A percentile compares a stretch with the other conserved stretches of the same genome.
Evolutionary conservation across 345 rosid genomes (phyloP).

Genomic region (Eucalyptus camaldulensis): DNA sequence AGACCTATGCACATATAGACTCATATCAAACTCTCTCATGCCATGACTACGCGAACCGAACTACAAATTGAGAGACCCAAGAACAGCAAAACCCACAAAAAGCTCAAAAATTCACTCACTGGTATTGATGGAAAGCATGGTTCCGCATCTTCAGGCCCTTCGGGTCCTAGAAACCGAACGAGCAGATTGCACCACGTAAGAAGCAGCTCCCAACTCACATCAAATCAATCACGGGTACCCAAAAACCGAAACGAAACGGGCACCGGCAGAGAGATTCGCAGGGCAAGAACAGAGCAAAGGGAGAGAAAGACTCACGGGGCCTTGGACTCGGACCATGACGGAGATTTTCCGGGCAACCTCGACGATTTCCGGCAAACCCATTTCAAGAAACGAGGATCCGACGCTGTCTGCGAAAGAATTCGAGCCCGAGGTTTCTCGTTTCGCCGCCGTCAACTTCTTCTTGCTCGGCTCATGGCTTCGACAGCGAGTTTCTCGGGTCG

Average conservation of each 20-base stretch:
- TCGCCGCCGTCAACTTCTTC: background rate
- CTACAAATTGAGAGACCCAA: background rate
- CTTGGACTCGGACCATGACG: constrained; percentile 71
- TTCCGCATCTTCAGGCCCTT: constrained; percentile 87
- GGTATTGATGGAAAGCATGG: constrained; percentile 82
- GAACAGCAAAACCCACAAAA: background rate
- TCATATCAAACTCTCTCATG: background rate
- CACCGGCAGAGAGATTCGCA: background rate
- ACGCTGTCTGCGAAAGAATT: background rate
- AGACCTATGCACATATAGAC: constrained; percentile 28
- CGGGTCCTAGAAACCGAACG: constrained; percentile 47
- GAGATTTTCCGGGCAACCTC: constrained; percentile 41
- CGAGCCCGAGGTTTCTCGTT: background rate
- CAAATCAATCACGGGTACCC: background rate
- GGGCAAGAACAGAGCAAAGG: background rate
- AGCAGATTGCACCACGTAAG: background rate
- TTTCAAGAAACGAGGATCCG: background rate
- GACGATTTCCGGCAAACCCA: constrained; percentile 50
- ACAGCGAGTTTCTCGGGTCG: background rate
- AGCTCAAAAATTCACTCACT: constrained; percentile 23
- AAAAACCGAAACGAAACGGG: background rate
- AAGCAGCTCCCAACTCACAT: background rate
- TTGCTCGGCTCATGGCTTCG: background rate
- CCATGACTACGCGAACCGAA: background rate
- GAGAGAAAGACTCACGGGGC: constrained; percentile 50